Evolutionary conservation across 768 basidiomycete genomes (phyloP), one percentile per base, ranked within the genome.

Genomic region (Tulasnella sp.): DNA sequence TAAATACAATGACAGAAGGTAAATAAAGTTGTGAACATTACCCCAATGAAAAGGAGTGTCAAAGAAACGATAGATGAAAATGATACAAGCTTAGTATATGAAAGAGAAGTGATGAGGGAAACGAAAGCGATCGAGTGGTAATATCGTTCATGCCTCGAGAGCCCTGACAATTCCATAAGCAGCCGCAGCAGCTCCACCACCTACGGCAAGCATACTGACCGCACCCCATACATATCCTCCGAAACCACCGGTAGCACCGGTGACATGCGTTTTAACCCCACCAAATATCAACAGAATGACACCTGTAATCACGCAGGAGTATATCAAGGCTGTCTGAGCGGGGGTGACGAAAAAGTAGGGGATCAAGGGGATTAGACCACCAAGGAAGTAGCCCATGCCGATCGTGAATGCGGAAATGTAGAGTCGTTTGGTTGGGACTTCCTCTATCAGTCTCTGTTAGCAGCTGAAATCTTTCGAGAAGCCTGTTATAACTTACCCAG

Each of bases 361-460:
- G 8, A 91, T 58, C 31, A 99, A 75, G 0, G 95, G 95, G 59
- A 98, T 85, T 49, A 92, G 71, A 27, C 95, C 95, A 39, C 95
- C 95, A 48, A 93, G 46, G 56, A 92, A 81, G 69, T 98, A 93
- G 10, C 90, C 89, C 61, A 89, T 74, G 55, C 93, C 95, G 62
- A 99, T 98, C 0, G 93, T 98, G 57, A 93, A 74, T 1, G 93
- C 93, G 1, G 89, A 92, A 31, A 81, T 72, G 68, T 90, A 96
- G 57, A 95, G 70, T 24, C 95, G 76, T 19, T 73, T 72, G 15
- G 78, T 77, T 1, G 92, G 86, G 31, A 95, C 76, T 66, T 98
- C 93, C 73, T 95, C 92, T 83, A 25, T 45, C 16, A 31, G 5
- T 46, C 39, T 7, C 13, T 16, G 28, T 42, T 5, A 5, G 13